Percentiles rank a stretch among this genome's conserved stretches.
Conservation (phyloP, 176 grass and related monocot genomes). For the Phragmites australis region DNA sequence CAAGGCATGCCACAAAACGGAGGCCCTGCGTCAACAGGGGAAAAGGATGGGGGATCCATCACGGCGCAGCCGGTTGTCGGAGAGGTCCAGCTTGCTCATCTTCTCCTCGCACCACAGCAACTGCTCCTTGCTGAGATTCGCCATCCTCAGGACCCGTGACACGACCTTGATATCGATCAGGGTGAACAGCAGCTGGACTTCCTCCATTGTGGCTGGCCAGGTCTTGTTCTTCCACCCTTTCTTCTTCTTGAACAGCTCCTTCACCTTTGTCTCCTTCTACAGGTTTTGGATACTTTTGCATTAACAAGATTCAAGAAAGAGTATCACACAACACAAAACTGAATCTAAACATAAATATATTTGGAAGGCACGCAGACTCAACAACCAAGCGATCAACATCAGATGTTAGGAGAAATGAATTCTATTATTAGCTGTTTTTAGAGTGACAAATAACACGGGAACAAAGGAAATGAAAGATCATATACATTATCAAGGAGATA, state of each 20-base stretch:
- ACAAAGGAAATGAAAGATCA: not conserved
- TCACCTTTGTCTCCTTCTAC: slow-evolving; percentile 92
- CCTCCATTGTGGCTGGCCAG: slow-evolving; percentile 69
- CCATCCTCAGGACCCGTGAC: slow-evolving; percentile 81
- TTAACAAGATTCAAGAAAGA: not conserved
- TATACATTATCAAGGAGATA: slow-evolving; percentile 4
- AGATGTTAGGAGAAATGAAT: not conserved
- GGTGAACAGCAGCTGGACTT: slow-evolving; percentile 85
- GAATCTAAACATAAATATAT: too few relatives aligned
- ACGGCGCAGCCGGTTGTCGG: slow-evolving; percentile 63
- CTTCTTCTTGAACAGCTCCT: slow-evolving; percentile 94
- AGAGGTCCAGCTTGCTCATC: slow-evolving; percentile 96
- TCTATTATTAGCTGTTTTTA: not conserved
- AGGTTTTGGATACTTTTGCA: not conserved
- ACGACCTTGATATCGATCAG: slow-evolving; percentile 92
- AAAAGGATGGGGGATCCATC: slow-evolving; percentile 83
- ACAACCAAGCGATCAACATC: not conserved
- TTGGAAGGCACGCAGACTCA: not conserved
- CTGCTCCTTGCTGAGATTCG: slow-evolving; percentile 84
- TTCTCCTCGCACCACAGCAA: slow-evolving; percentile 99
- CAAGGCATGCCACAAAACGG: not conserved
- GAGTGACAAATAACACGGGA: not conserved
- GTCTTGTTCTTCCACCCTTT: slow-evolving; percentile 77
- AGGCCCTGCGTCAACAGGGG: slow-evolving; percentile 56
- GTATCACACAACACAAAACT: not conserved